Evolutionary conservation across 148 eudicot genomes (phyloP).

Genomic region (Rheum nobile): DNA sequence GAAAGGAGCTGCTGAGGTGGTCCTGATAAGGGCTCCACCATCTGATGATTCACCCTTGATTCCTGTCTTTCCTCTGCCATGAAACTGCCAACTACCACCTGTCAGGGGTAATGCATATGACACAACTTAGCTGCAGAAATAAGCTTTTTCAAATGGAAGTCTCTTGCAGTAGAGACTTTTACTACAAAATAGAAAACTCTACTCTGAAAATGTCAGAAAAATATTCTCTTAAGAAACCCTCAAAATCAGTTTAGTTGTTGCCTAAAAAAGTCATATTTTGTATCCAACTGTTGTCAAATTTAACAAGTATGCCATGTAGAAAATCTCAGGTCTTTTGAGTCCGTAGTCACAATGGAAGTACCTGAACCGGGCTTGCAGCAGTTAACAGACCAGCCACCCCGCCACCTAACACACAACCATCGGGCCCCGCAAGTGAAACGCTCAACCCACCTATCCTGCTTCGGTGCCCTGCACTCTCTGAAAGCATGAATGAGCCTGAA

Average conservation of each 20-base stretch:
- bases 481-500: conserved; percentile 68
- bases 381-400: conserved; percentile 72
- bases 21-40: conserved; percentile 28
- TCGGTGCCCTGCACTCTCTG: conserved; percentile 58
- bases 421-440: conserved; percentile 69
- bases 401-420: conserved; percentile 84
- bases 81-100: conserved; percentile 73
- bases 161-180: too few relatives aligned
- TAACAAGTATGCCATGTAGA: conserved; percentile 10
- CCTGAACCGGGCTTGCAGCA: conserved; percentile 91
- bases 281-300: background rate
- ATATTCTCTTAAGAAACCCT: too few relatives aligned
- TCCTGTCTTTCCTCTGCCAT: conserved; percentile 39
- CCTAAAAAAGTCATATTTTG: too few relatives aligned
- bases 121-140: background rate
- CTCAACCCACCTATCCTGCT: conserved; percentile 75
- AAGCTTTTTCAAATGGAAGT: background rate
- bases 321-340: too few relatives aligned
- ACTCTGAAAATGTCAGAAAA: too few relatives aligned
- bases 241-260: too few relatives aligned
- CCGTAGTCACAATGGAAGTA: background rate
- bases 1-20: conserved; percentile 22
- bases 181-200: too few relatives aligned
- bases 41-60: conserved; percentile 18
- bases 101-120: conserved; percentile 10